Base-by-base conservation (phyloP, 2,329 filamentous ascomycete genomes). In the Fusarium floridanum region DNA sequence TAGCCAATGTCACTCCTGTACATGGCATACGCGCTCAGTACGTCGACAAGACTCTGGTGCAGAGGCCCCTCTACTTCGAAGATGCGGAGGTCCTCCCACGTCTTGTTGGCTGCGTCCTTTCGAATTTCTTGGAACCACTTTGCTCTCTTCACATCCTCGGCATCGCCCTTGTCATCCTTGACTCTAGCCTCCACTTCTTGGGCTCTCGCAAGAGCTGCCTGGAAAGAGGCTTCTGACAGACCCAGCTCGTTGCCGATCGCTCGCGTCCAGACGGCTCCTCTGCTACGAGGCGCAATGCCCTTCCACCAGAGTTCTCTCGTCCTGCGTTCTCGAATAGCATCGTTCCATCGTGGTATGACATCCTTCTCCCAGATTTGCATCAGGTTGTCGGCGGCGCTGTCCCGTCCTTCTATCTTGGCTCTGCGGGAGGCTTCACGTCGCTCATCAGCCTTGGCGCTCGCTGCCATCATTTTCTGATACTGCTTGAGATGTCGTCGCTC, bases 401-500 rank as follows among this genome's bases (percentile, higher is more conserved):
- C 91, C 66, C 87, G 87, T 71, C 82, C 86, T 48, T 86, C 87
- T 20, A 87, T 87, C 78, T 87, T 88, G 74, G 82, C 88, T 79
- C 83, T 84, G 64, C 86, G 86, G 17, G 86, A 84, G 1, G 86
- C 87, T 75, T 92, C 90, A 73, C 85, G 89, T 78, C 88, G 88
- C 67, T 89, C 88, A 36, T 92, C 91, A 0, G 89, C 88, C 77
- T 90, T 89, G 61, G 86, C 82, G 75, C 90, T 91, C 53, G 85
- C 86, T 0, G 87, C 88, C 92, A 96, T 94, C 93, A 97, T 95
- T 81, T 89, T 91, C 83, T 95, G 92, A 80, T 95, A 97, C 81
- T 97, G 91, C 79, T 90, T 95, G 75, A 99, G 81, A 82, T 99
- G 97, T 76, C 92, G 92, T 81, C 91, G 94, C 84, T 99, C 97